Evolutionary conservation across 2,329 filamentous ascomycete species (phyloP).

Genomic region (Hypoxylon sp.): DNA sequence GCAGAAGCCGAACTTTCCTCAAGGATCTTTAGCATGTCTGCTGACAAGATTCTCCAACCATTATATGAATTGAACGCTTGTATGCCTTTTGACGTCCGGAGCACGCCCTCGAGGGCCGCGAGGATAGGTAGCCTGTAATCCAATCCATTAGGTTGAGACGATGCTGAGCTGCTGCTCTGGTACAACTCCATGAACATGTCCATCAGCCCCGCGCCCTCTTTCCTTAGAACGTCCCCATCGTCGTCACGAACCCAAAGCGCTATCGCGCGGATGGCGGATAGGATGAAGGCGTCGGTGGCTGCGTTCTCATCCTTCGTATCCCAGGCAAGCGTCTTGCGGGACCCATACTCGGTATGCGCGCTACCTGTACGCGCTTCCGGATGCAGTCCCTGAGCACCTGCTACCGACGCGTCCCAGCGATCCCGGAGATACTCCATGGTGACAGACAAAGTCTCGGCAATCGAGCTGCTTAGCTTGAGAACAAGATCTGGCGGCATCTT

Average conservation of each 20-base stretch:
- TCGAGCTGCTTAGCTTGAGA: conserved; percentile 71
- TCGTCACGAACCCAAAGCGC: conserved; percentile 79
- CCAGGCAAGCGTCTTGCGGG: conserved; percentile 68
- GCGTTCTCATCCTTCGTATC: conserved; percentile 66
- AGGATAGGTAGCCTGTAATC: conserved; percentile 72
- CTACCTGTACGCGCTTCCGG: conserved; percentile 65
- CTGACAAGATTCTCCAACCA: conserved; percentile 68
- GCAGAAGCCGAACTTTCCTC: conserved; percentile 50
- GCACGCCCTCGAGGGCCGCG: conserved; percentile 71
- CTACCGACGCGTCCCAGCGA: conserved; percentile 77
- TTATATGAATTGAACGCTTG: conserved; percentile 64
- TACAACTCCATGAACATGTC: conserved; percentile 78
- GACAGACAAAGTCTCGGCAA: conserved; percentile 74
- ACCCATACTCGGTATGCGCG: conserved; percentile 62
- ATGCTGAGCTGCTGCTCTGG: conserved; percentile 52
- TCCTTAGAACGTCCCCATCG: conserved; percentile 71
- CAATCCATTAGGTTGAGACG: conserved; percentile 50
- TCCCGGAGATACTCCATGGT: conserved; percentile 77
- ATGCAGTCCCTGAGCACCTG: conserved; percentile 73
- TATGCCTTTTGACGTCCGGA: conserved; percentile 64
- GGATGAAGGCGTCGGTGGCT: conserved; percentile 70
- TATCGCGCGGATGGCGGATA: conserved; percentile 70
- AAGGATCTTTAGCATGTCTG: conserved; percentile 65
- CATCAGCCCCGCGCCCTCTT: conserved; percentile 70
- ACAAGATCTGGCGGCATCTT: conserved; percentile 71